A percentile compares a stretch with the other conserved stretches of the same genome.
phyloP scores from a whole-genome alignment of 1,284 basidiomycete species.

The Ganoderma lingzhi region DNA sequence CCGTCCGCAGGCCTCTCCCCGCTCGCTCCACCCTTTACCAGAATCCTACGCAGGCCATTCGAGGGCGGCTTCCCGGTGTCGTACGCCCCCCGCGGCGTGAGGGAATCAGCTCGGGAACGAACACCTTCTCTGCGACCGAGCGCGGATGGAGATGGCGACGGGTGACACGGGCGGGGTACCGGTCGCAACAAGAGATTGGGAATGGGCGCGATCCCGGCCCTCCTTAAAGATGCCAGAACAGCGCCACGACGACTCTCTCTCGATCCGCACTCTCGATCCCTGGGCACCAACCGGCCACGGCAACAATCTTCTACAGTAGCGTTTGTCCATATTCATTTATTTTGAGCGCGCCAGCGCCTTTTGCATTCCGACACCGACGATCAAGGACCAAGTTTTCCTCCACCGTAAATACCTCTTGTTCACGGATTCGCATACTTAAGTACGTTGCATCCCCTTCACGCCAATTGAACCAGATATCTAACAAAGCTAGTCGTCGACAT shows the following conservation, averaged over 20 bases:
- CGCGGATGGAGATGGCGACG: constrained; percentile 7
- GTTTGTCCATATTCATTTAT: neutral
- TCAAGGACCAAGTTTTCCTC: too few species aligned
- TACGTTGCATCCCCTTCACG: too few species aligned
- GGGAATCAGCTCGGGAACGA: neutral
- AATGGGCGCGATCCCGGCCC: constrained; percentile 15
- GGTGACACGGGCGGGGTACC: neutral
- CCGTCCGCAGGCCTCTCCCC: neutral
- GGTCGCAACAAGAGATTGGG: constrained; percentile 2
- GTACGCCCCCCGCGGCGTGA: neutral
- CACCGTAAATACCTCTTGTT: too few species aligned
- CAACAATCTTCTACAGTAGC: too few species aligned
- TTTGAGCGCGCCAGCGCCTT: too few species aligned
- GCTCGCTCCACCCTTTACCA: neutral
- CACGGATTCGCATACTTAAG: too few species aligned
- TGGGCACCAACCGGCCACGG: neutral
- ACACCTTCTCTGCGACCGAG: neutral
- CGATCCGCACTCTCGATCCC: neutral
- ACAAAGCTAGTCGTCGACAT: too few species aligned
- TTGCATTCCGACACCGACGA: too few species aligned
- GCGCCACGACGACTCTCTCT: neutral
- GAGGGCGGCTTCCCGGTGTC: constrained; percentile 3
- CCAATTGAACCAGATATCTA: too few species aligned
- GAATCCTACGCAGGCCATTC: constrained; percentile 17
- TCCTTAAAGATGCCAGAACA: neutral